These are phyloP conservation scores for Ophiocordyceps camponoti-saundersi DNA, from an alignment of 2,329 filamentous ascomycete species.

Conservation along the genomic window DNA sequence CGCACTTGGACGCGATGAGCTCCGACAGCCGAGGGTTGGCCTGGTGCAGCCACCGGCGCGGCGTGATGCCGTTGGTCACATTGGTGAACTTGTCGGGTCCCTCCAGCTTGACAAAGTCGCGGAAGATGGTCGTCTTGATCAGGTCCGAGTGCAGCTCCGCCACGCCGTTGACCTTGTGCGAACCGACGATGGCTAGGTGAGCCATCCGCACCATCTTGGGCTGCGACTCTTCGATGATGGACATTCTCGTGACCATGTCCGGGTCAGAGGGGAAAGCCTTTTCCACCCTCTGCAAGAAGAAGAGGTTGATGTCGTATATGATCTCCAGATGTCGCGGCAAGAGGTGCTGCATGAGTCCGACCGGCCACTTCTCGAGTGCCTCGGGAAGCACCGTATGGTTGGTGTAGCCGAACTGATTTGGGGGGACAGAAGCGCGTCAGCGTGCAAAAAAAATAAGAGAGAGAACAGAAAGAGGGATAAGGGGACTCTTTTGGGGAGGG, in stretches of 20 bases:
- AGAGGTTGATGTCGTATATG: slow-evolving; percentile 95
- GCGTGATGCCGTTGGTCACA: slow-evolving; percentile 95
- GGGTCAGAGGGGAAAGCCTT: slow-evolving; percentile 78
- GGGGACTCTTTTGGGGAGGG: not conserved
- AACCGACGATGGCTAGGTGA: slow-evolving; percentile 83
- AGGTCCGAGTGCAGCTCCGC: slow-evolving; percentile 94
- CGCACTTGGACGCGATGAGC: slow-evolving; percentile 79
- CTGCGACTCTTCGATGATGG: slow-evolving; percentile 91
- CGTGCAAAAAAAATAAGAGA: not conserved
- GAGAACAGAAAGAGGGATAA: not conserved
- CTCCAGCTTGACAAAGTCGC: slow-evolving; percentile 91
- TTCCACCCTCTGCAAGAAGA: slow-evolving; percentile 83
- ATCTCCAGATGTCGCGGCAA: slow-evolving; percentile 90
- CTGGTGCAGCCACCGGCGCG: slow-evolving; percentile 90
- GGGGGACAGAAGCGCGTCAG: slow-evolving; percentile 3
- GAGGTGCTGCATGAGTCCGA: slow-evolving; percentile 79
- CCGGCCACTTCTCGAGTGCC: slow-evolving; percentile 96
- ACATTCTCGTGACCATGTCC: slow-evolving; percentile 73
- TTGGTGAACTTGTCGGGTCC: slow-evolving; percentile 97
- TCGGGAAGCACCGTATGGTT: slow-evolving; percentile 97
- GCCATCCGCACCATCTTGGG: slow-evolving; percentile 99
- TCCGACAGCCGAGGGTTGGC: slow-evolving; percentile 87
- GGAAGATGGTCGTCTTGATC: slow-evolving; percentile 99
- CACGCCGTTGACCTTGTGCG: slow-evolving; percentile 98
- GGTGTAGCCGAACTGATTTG: slow-evolving; percentile 78